Evolutionary conservation across 1,284 basidiomycete species (phyloP).

Genomic region (Moesziomyces antarcticus): DNA sequence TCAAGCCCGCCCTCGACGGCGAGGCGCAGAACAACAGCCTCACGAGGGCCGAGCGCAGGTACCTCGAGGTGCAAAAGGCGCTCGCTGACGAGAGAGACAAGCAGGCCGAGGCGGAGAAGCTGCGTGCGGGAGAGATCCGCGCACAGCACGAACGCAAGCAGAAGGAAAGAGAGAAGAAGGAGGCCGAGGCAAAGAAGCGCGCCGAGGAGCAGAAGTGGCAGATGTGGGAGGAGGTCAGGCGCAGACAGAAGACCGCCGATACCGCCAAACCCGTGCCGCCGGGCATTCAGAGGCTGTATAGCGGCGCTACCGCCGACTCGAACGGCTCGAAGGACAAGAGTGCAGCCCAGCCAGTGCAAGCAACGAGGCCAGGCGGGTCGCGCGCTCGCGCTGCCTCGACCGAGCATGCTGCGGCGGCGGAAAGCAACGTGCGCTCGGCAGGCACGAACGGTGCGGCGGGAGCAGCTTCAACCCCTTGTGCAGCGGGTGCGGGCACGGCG

Average conservation of each 20-base stretch:
- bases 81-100: conserved; percentile 44
- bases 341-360: neutral
- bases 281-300: conserved; percentile 39
- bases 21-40: conserved; percentile 23
- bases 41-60: conserved; percentile 41
- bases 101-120: conserved; percentile 47
- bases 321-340: neutral
- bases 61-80: conserved; percentile 48
- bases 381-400: neutral
- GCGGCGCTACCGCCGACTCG: conserved; percentile 12
- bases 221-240: conserved; percentile 55
- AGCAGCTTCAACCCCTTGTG: neutral
- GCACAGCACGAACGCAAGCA: conserved; percentile 21
- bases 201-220: conserved; percentile 53
- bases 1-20: conserved; percentile 26
- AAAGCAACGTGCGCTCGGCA: too few species aligned
- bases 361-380: neutral
- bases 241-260: conserved; percentile 36
- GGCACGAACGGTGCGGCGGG: conserved; percentile 7
- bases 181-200: conserved; percentile 42
- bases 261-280: conserved; percentile 18
- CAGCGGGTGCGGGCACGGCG: neutral
- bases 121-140: conserved; percentile 24
- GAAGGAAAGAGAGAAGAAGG: conserved; percentile 46
- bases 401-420: neutral